phyloP scores from a whole-genome alignment of 139 green algal genomes.

The Gonium pectorale region DNA sequence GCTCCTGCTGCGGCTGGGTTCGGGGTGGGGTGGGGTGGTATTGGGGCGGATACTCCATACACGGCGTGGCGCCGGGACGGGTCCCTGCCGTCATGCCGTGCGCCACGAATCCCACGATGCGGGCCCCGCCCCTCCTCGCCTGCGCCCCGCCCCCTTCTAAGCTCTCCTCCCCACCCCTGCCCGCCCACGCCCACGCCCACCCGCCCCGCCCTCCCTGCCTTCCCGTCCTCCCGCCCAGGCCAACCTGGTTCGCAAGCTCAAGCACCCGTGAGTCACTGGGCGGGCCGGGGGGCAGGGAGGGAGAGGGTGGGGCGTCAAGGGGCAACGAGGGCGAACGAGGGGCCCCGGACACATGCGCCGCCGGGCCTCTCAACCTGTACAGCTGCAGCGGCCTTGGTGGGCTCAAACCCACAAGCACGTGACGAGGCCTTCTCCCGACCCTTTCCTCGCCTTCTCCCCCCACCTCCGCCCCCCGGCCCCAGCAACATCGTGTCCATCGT shows the following conservation, averaged over 20 bases:
- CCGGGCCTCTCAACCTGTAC: background rate
- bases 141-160: background rate
- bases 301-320: background rate
- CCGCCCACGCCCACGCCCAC: background rate
- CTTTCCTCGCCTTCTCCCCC: background rate
- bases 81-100: background rate
- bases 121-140: background rate
- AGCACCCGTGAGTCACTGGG: conserved; percentile 60
- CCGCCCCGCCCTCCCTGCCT: background rate
- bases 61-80: background rate
- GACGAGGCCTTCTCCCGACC: background rate
- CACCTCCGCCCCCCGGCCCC: background rate
- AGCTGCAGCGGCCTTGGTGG: background rate
- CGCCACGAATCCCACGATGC: background rate
- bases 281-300: background rate
- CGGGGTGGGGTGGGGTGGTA: background rate
- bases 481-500: conserved; percentile 70
- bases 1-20: too few species aligned
- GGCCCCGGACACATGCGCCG: background rate
- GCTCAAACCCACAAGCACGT: background rate
- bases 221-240: conserved; percentile 54
- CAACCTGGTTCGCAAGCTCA: conserved; percentile 75
- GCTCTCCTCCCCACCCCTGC: background rate
- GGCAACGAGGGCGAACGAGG: background rate
- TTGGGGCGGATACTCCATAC: background rate